phyloP scores from a whole-genome alignment of 352 stramenopile genomes.

The Peronospora farinosa region DNA sequence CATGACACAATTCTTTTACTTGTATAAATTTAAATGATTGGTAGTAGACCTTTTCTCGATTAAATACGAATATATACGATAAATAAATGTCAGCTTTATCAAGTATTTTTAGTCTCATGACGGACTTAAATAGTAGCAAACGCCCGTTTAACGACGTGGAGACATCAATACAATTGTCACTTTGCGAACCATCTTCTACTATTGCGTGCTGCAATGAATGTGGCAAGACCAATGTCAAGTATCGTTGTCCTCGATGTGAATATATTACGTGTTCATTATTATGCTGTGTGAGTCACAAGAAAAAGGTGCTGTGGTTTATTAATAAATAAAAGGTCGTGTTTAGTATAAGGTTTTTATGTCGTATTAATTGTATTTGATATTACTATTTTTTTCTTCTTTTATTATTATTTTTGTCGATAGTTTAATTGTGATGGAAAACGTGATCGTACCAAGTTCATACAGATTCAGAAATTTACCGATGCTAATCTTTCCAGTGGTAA shows the following conservation, averaged over 20 bases:
- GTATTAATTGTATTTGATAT: background rate
- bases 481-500: constrained; percentile 70
- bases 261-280: constrained; percentile 74
- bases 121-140: constrained; percentile 30
- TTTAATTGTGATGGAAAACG: constrained; percentile 76
- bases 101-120: too few species aligned
- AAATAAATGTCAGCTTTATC: constrained; percentile 17
- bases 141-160: constrained; percentile 26
- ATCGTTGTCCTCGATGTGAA: constrained; percentile 79
- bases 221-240: constrained; percentile 56
- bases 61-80: constrained; percentile 16
- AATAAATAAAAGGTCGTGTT: too few species aligned
- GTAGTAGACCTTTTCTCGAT: background rate
- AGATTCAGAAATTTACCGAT: constrained; percentile 65
- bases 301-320: too few species aligned
- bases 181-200: too few species aligned
- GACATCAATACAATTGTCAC: background rate
- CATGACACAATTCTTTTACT: constrained; percentile 31
- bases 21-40: constrained; percentile 20
- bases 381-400: background rate
- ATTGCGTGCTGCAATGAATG: constrained; percentile 42
- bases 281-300: constrained; percentile 80
- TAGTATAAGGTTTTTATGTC: constrained; percentile 6
- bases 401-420: constrained; percentile 29
- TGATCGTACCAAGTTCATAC: constrained; percentile 77